Percentiles rank a stretch among this genome's conserved stretches.
Conservation (phyloP, 108 stramenopile species). For the Seminavis robusta region DNA sequence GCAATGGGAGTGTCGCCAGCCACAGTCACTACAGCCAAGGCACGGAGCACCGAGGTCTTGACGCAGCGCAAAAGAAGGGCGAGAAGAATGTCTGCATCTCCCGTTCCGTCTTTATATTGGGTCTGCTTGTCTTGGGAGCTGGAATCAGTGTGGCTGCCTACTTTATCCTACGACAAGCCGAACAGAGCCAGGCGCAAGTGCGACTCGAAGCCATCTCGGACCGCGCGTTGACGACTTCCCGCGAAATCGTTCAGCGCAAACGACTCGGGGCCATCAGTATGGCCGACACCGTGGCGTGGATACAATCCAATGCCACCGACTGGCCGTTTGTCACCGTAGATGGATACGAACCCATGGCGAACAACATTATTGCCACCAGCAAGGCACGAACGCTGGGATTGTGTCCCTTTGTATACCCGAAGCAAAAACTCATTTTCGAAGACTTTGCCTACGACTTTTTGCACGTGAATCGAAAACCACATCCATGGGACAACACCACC, state of each 20-base stretch:
- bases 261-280: neutral
- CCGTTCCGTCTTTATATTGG: constrained; percentile 12
- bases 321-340: constrained; percentile 21
- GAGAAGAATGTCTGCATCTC: too few relatives aligned
- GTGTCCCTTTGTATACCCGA: neutral
- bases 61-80: too few relatives aligned
- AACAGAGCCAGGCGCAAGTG: constrained; percentile 3
- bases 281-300: neutral
- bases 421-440: constrained; percentile 1
- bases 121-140: constrained; percentile 13
- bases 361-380: neutral
- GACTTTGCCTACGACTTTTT: constrained; percentile 12
- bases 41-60: too few relatives aligned
- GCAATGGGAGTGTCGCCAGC: too few relatives aligned
- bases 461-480: too few relatives aligned
- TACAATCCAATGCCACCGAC: constrained; percentile 3
- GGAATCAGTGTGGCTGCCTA: constrained; percentile 8
- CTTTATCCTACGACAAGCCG: neutral
- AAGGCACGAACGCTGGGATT: neutral
- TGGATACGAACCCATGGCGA: constrained; percentile 9
- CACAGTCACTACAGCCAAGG: too few relatives aligned
- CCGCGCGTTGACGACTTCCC: constrained; percentile 6
- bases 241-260: neutral
- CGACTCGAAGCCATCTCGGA: constrained; percentile 11
- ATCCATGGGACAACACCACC: neutral